Evolutionary conservation across 2,329 filamentous ascomycete genomes (phyloP), one percentile per base, ranked within the genome.

Genomic region (Aspergillus flavus): DNA sequence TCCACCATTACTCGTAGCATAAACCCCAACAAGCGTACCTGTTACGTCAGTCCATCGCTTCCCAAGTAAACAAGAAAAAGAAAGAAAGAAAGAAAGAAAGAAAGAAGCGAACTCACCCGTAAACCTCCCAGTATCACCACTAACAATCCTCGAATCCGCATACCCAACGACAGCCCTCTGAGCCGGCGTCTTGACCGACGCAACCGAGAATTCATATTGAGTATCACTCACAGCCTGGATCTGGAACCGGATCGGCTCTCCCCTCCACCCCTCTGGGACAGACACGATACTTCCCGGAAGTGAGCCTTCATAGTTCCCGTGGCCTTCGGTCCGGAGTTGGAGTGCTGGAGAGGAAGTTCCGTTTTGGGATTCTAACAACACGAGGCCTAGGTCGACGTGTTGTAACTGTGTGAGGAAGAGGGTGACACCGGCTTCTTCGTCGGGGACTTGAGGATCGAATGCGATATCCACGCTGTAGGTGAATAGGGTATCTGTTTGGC

Each of bases 351-450:
- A n/a, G 2, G 21, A 23, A 3, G 21, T 16, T 16, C 45, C 54
- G 12, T 58, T 62, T 7, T 14, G 21, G 5, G 48, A 39, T 14
- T 19, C 5, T 5, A 58, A 6, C 9, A 39, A n/a, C 14, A 61
- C 53, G 7, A 61, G 58, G n/a, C 55, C 56, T 19, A 62, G 34
- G n/a, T 62, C 60, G 6, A 62, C 21, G 28, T 62, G 60, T 28
- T 62, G 55, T 5, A 6, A 30, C 32, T 58, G 60, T 1, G 55
- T 58, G n/a, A 62, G 16, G 36, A 62, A 62, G 32, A 62, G 9
- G 6, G 60, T 54, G 39, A 62, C 45, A 5, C 60, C 60, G n/a
- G 60, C 56, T 32, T 62, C 60, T 23, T 62, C 55, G n/a, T 34
- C 48, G 7, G 39, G 45, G 23, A 19, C 39, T 2, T 34, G 43